Conservation (phyloP, 192 early-diverging fungal genomes). For the Rhizoclosmatium globosum region DNA sequence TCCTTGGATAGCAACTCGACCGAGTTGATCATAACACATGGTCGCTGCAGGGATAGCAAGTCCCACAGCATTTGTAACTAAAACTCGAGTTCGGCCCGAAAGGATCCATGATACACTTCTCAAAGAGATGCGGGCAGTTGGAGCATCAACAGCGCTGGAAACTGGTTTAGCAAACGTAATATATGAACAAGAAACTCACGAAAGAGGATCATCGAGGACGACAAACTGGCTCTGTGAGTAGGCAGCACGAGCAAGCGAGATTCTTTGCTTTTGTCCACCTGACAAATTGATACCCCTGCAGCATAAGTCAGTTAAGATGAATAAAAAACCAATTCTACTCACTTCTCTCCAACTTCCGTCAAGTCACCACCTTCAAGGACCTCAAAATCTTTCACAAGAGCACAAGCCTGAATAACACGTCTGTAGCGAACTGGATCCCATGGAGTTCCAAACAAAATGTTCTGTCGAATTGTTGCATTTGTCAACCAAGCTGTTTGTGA, state of each 20-base stretch:
- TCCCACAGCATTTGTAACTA: conserved; percentile 81
- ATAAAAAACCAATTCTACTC: background rate
- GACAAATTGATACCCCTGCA: conserved; percentile 47
- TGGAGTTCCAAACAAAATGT: conserved; percentile 65
- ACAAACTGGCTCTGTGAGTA: conserved; percentile 64
- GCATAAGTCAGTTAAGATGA: conserved; percentile 4
- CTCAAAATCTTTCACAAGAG: conserved; percentile 43
- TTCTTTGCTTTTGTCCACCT: conserved; percentile 54
- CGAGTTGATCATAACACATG: conserved; percentile 74
- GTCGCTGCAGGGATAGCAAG: conserved; percentile 71
- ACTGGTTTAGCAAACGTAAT: background rate
- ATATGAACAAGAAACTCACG: background rate
- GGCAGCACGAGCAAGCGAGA: conserved; percentile 68
- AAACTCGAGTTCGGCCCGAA: conserved; percentile 71
- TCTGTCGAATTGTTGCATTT: conserved; percentile 69
- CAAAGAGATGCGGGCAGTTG: conserved; percentile 67
- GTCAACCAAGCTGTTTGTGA: conserved; percentile 46
- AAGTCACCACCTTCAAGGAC: conserved; percentile 38
- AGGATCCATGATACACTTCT: conserved; percentile 56
- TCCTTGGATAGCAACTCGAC: conserved; percentile 68
- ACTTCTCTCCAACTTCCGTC: conserved; percentile 50
- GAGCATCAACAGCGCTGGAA: conserved; percentile 54
- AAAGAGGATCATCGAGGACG: conserved; percentile 54
- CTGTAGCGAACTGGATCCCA: conserved; percentile 10
- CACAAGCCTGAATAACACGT: conserved; percentile 25